Conservation (phyloP, 2,329 filamentous ascomycete species). For the Colletotrichum euphorbiae region DNA sequence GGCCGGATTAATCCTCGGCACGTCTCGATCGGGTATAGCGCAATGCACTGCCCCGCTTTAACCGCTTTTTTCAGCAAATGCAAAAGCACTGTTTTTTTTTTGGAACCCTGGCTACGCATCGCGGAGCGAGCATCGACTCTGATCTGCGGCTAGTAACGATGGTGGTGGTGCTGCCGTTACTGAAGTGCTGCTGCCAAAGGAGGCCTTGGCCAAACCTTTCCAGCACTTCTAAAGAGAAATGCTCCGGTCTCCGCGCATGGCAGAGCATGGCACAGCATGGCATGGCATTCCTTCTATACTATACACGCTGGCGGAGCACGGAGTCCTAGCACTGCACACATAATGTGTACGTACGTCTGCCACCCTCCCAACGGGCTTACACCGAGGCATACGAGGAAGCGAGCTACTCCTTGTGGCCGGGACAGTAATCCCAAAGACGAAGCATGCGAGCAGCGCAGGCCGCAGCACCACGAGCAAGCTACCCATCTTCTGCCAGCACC, state of each 20-base stretch:
- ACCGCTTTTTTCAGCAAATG: no score
- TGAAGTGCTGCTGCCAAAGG: background rate
- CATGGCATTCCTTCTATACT: slow-evolving; percentile 10
- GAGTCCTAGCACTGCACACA: background rate
- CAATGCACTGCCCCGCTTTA: no score
- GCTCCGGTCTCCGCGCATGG: background rate
- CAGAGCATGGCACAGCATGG: background rate
- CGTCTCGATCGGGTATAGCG: no score
- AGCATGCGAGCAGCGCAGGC: background rate
- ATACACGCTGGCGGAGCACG: background rate
- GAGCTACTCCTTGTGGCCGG: background rate
- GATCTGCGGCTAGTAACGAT: slow-evolving; percentile 17
- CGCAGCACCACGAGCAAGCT: slow-evolving; percentile 24
- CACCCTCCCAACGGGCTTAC: slow-evolving; percentile 14
- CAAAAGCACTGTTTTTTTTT: no score
- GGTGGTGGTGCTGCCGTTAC: background rate
- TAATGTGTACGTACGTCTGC: background rate
- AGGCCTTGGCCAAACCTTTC: background rate
- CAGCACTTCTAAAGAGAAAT: background rate
- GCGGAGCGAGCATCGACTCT: slow-evolving; percentile 7
- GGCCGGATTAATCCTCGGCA: no score
- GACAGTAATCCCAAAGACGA: background rate
- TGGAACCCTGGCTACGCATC: no score
- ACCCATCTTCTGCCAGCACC: background rate
- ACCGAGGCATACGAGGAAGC: slow-evolving; percentile 19